A percentile compares a stretch with the other conserved stretches of the same genome.
phyloP scores from a whole-genome alignment of 768 basidiomycete species.

The Kwoniella sp. region DNA sequence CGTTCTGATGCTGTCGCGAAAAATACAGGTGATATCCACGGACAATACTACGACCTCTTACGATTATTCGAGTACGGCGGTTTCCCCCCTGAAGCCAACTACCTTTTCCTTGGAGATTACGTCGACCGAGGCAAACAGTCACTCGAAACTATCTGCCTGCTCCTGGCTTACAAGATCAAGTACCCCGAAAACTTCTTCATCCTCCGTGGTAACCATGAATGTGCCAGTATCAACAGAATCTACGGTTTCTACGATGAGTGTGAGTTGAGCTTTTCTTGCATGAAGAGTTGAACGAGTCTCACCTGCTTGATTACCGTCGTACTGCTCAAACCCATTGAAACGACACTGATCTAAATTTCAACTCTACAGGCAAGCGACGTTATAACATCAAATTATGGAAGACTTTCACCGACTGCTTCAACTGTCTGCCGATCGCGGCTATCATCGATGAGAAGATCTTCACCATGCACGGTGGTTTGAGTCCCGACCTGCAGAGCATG shows the following conservation, averaged over 20 bases:
- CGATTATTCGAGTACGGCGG: slow-evolving; percentile 98
- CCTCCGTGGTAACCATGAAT: slow-evolving; percentile 97
- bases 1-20: too few relatives aligned
- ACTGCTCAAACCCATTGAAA: neutral
- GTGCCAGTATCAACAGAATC: slow-evolving; percentile 98
- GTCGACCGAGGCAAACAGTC: slow-evolving; percentile 99
- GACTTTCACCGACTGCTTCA: slow-evolving; percentile 99
- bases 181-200: slow-evolving; percentile 99
- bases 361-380: slow-evolving; percentile 83
- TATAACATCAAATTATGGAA: slow-evolving; percentile 99
- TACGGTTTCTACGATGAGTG: slow-evolving; percentile 99
- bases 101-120: slow-evolving; percentile 99
- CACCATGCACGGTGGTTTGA: slow-evolving; percentile 98
- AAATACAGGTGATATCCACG: slow-evolving; percentile 86
- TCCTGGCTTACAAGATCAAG: slow-evolving; percentile 96
- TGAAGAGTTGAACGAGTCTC: neutral
- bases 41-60: slow-evolving; percentile 98
- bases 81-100: slow-evolving; percentile 99
- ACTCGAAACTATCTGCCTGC: slow-evolving; percentile 97
- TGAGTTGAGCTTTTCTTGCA: slow-evolving; percentile 58
- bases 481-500: slow-evolving; percentile 97
- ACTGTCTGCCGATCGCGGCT: slow-evolving; percentile 97
- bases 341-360: neutral
- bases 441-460: slow-evolving; percentile 99
- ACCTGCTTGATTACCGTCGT: neutral